Base-by-base conservation (phyloP, 768 basidiomycete genomes). In the Mycena chlorophos region DNA sequence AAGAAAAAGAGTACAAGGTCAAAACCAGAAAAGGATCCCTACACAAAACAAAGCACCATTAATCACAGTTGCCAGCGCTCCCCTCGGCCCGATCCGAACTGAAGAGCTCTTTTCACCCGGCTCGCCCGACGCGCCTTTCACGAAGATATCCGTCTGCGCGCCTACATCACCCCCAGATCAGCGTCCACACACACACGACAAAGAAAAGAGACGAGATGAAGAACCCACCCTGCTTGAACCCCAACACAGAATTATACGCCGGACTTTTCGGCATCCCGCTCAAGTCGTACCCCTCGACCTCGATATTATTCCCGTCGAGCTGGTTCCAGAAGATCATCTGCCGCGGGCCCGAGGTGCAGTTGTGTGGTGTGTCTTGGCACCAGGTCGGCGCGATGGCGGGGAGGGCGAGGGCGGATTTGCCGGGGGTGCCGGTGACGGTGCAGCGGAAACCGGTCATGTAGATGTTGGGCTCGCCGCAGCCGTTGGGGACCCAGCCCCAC, bases 251-350 rank as follows among this genome's bases (percentile, higher is more conserved):
- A 55, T 75, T 75, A 54, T 76, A 76, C 0, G 66, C 63, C 3
- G 76, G 75, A 4, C 68, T 63, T 46, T 71, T 70, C 12, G 74
- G 73, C 8, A 72, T 68, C 17, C 81, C 81, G 27, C 77, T 72
- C 2, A 75, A 61, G 55, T 84, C 80, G 17, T 61, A 67, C 14
- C 73, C 75, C 6, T 66, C 67, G 12, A 75, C 66, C n/a, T 65
- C 52, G 40, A 79, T 74, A 47, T 79, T 79, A 37, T 77, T 75
- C 0, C 75, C 77, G 26, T 76, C 75, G 0, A 67, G 57, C 53
- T 78, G 78, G 55, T 76, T 67, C 73, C 73, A 78, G 53, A 62
- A 76, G 14, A 79, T 60, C 72, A 78, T 75, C 70, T 79, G 78
- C 51, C 76, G 76, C 8, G 77, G 62, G 2, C 77, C 78, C 13